A percentile compares a stretch with the other conserved stretches of the same genome.
phyloP scores from a whole-genome alignment of 108 stramenopile species.

The Skeletonema marinoi region DNA sequence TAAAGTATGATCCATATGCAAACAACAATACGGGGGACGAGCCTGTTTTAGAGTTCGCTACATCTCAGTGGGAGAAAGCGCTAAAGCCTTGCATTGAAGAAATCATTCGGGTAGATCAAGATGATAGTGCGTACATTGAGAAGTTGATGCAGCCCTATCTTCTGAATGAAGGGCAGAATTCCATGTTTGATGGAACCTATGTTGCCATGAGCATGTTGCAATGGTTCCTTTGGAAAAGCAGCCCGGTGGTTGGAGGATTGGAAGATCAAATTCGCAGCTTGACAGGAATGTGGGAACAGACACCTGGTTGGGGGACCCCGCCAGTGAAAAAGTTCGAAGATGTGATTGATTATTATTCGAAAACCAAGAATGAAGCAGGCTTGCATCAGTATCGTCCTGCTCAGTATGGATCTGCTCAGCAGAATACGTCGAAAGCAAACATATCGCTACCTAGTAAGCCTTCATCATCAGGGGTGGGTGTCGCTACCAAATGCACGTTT shows the following conservation, averaged over 20 bases:
- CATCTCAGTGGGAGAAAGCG: conserved; percentile 12
- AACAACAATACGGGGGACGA: conserved; percentile 1
- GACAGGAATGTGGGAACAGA: neutral
- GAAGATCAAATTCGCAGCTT: neutral
- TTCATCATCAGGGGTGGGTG: neutral
- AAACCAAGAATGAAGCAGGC: neutral
- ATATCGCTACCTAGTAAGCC: neutral
- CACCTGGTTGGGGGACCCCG: neutral
- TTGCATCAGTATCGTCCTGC: neutral
- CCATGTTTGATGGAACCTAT: conserved; percentile 35
- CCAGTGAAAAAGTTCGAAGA: neutral
- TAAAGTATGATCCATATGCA: conserved; percentile 9
- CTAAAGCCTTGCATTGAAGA: conserved; percentile 30
- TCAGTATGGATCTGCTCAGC: neutral
- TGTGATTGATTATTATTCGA: neutral
- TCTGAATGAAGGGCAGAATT: conserved; percentile 2
- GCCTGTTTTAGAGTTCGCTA: conserved; percentile 8
- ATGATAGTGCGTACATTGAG: conserved; percentile 19
- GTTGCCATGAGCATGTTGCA: conserved; percentile 7
- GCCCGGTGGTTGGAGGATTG: neutral
- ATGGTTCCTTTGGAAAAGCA: conserved; percentile 13
- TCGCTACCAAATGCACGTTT: neutral
- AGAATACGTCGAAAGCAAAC: neutral
- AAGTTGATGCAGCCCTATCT: conserved; percentile 29
- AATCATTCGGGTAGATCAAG: conserved; percentile 28